phyloP scores from a whole-genome alignment of 352 stramenopile species.

The Pythium pyrilobum region DNA sequence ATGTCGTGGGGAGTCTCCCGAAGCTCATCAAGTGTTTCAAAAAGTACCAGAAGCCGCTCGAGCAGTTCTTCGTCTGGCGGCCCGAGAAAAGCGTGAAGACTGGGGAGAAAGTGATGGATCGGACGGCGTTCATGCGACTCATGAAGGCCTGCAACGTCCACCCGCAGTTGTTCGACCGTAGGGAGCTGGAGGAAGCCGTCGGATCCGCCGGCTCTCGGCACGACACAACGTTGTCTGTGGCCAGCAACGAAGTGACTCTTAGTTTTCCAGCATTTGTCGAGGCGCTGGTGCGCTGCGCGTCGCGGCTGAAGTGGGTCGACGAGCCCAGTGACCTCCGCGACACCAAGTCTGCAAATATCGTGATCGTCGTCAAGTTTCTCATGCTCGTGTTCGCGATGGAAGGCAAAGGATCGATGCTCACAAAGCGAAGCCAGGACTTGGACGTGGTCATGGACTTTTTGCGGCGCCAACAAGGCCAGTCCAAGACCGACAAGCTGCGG shows the following conservation, averaged over 20 bases:
- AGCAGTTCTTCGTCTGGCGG: conserved; percentile 15
- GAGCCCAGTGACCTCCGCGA: not conserved
- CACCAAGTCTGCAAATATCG: conserved; percentile 14
- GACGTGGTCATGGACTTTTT: conserved; percentile 45
- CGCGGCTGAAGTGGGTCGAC: conserved; percentile 38
- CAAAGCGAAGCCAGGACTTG: conserved; percentile 51
- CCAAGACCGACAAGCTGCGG: conserved; percentile 32
- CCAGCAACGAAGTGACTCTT: conserved; percentile 22
- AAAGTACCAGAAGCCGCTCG: conserved; percentile 17
- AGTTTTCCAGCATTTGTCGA: conserved; percentile 66
- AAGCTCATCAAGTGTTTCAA: conserved; percentile 19
- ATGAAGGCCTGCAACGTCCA: conserved; percentile 53
- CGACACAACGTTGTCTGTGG: not conserved
- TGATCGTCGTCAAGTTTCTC: conserved; percentile 53
- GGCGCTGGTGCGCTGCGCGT: conserved; percentile 43
- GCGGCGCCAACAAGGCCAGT: conserved; percentile 30
- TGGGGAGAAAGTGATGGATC: conserved; percentile 12
- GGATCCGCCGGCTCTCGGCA: conserved; percentile 14
- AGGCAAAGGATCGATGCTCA: conserved; percentile 51
- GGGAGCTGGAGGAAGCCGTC: conserved; percentile 47
- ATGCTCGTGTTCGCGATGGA: conserved; percentile 82
- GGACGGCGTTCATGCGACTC: conserved; percentile 29
- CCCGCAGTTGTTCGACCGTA: conserved; percentile 52
- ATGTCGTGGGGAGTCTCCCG: conserved; percentile 1
- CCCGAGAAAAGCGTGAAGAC: not conserved